phyloP scores from a whole-genome alignment of 805 yeast species.

The Candida qinlingensis region DNA sequence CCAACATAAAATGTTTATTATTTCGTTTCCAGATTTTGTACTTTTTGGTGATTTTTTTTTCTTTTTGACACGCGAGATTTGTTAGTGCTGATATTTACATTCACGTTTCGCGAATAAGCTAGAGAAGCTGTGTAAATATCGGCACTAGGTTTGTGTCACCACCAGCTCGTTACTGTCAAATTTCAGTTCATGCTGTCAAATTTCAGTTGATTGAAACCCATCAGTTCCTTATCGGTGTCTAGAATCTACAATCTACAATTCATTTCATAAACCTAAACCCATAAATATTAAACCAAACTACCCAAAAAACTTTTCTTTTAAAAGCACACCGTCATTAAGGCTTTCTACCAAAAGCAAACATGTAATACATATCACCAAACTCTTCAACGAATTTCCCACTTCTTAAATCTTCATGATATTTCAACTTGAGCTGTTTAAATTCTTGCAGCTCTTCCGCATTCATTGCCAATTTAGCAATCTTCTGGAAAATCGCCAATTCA shows the following conservation, averaged over 20 bases:
- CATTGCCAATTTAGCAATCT: constrained; percentile 13
- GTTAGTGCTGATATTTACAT: constrained; percentile 14
- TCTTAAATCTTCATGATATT: constrained; percentile 17
- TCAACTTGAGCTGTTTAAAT: constrained; percentile 16
- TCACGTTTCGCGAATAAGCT: too few species aligned
- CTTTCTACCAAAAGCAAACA: constrained; percentile 20
- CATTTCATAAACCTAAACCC: too few species aligned
- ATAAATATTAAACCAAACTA: too few species aligned
- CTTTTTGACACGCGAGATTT: background rate
- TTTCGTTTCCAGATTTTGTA: background rate
- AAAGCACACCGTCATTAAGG: too few species aligned
- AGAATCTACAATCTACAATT: too few species aligned
- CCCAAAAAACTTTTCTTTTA: background rate
- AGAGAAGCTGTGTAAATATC: constrained; percentile 1
- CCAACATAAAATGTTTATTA: constrained; percentile 12
- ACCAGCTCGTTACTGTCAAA: too few species aligned
- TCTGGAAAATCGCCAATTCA: constrained; percentile 16
- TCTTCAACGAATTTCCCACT: constrained; percentile 16
- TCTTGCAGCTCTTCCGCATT: constrained; percentile 11
- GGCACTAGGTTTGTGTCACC: background rate
- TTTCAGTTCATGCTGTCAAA: too few species aligned
- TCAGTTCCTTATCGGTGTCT: too few species aligned
- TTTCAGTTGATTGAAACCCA: too few species aligned
- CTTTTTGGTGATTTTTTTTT: constrained; percentile 1
- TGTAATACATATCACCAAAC: constrained; percentile 22